Conservation (phyloP, 73 alveolate genomes). For the Breviolum minutum region DNA sequence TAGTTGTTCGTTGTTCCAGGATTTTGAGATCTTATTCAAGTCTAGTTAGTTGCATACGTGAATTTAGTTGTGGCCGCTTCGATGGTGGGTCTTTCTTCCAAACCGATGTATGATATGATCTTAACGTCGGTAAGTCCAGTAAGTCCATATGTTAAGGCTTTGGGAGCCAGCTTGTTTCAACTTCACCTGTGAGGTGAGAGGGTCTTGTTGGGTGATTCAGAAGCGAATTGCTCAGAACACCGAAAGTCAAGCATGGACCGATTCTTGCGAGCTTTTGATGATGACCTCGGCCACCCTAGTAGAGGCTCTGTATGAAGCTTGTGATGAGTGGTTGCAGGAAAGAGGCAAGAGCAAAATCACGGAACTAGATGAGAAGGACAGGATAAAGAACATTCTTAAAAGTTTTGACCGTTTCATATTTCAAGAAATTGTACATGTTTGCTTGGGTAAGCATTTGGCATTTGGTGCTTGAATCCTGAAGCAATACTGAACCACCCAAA, state of each 20-base stretch:
- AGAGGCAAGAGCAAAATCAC: not conserved
- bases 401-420: not conserved
- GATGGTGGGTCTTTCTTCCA: too few species aligned
- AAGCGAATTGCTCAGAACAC: not conserved
- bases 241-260: not conserved
- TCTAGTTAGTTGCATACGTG: too few species aligned
- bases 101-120: too few species aligned
- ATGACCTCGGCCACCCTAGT: conserved; percentile 20
- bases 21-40: not conserved
- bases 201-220: not conserved
- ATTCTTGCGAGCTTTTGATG: not conserved
- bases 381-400: too few species aligned
- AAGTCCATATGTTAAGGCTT: too few species aligned
- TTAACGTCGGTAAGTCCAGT: too few species aligned
- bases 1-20: not conserved
- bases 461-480: too few species aligned
- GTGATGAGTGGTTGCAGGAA: not conserved
- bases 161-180: too few species aligned
- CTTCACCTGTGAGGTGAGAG: not conserved
- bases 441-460: not conserved
- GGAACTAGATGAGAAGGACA: not conserved
- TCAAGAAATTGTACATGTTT: not conserved
- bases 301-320: not conserved
- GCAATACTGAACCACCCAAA: not conserved
- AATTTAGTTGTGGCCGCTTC: too few species aligned